A percentile compares a stretch with the other conserved stretches of the same genome.
These are phyloP conservation scores for Penicillium dipodomyicola DNA, from an alignment of 495 filamentous ascomycete genomes.

Conservation along the genomic window DNA sequence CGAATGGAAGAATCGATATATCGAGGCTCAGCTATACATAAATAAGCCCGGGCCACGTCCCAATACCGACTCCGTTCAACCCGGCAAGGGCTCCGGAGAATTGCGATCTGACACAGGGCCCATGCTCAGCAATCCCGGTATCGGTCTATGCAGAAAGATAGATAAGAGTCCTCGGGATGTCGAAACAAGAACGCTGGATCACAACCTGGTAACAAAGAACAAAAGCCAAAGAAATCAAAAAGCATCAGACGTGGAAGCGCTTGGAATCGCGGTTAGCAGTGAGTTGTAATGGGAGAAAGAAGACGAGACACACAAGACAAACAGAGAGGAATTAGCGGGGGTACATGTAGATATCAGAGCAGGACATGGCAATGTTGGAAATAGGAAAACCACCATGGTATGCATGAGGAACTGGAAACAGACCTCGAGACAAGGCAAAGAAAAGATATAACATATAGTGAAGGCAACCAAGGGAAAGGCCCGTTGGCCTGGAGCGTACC, in stretches of 20 bases:
- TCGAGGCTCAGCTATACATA: background rate
- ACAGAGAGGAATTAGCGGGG: constrained; percentile 7
- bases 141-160: background rate
- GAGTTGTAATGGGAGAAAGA: background rate
- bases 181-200: background rate
- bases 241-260: constrained; percentile 10
- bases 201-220: background rate
- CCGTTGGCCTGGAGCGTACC: background rate
- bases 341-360: background rate
- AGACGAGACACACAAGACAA: constrained; percentile 22
- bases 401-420: constrained; percentile 23
- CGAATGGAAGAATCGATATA: background rate
- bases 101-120: background rate
- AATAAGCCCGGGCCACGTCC: background rate
- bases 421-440: background rate
- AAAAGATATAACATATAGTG: background rate
- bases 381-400: constrained; percentile 22
- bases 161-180: background rate
- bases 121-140: background rate
- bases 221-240: background rate
- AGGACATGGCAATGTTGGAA: constrained; percentile 5
- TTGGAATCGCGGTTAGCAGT: constrained; percentile 11
- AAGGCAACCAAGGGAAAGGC: background rate
- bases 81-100: background rate
- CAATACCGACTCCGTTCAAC: background rate